These are phyloP conservation scores for Penicillium pulvis DNA, from an alignment of 495 filamentous ascomycete species.

Conservation along the genomic window DNA sequence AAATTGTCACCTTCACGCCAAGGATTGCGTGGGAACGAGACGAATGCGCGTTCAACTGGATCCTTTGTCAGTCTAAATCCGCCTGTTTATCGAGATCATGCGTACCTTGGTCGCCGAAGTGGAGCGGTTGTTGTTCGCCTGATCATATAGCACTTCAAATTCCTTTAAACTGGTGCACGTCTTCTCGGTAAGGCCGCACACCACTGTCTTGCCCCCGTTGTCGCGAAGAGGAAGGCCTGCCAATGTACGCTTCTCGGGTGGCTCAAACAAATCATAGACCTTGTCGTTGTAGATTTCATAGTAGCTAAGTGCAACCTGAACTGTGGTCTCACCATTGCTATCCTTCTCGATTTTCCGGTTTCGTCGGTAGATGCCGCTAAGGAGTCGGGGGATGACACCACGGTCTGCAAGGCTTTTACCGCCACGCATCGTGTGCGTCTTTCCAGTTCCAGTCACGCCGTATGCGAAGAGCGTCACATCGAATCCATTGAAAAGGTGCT, in stretches of 20 bases:
- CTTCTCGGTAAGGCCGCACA: constrained; percentile 87
- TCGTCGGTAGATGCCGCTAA: constrained; percentile 83
- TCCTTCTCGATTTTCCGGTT: constrained; percentile 89
- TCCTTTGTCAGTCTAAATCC: constrained; percentile 17
- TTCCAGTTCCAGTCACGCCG: constrained; percentile 92
- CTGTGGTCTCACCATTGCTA: constrained; percentile 68
- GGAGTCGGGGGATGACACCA: constrained; percentile 85
- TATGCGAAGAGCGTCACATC: constrained; percentile 97
- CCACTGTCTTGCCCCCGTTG: constrained; percentile 83
- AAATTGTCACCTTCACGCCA: constrained; percentile 82
- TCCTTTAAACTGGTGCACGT: constrained; percentile 86
- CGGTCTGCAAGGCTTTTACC: constrained; percentile 86
- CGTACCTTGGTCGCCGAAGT: constrained; percentile 85
- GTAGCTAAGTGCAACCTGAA: constrained; percentile 83
- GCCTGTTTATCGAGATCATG: background rate
- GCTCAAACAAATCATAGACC: constrained; percentile 89
- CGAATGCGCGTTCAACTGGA: constrained; percentile 84
- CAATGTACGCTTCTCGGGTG: constrained; percentile 84
- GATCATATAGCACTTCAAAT: constrained; percentile 89
- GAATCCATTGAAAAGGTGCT: constrained; percentile 89
- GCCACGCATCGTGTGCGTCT: constrained; percentile 98
- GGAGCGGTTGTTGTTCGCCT: constrained; percentile 89
- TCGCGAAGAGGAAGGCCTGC: constrained; percentile 88
- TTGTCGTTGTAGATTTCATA: constrained; percentile 99
- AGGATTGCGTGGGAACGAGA: constrained; percentile 93